Conservation (phyloP, 768 basidiomycete genomes). For the Coprinopsis strossmayeri region DNA sequence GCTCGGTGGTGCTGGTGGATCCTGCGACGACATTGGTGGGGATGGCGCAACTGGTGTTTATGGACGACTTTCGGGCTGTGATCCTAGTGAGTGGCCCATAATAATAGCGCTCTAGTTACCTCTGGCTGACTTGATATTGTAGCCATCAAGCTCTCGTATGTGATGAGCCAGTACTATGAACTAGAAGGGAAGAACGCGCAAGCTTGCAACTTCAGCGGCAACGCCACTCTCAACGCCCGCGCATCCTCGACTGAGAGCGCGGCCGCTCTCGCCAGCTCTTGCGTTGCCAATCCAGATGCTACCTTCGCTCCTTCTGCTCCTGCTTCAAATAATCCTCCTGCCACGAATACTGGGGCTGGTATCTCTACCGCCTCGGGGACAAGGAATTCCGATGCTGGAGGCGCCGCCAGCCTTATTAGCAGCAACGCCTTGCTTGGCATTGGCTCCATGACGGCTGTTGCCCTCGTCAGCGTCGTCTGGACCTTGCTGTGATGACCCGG, state of each 20-base stretch:
- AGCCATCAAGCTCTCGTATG: constrained; percentile 79
- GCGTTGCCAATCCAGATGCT: constrained; percentile 55
- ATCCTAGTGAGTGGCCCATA: constrained; percentile 51
- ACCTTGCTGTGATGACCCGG: no score
- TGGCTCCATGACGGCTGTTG: no score
- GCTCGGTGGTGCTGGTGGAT: constrained; percentile 57
- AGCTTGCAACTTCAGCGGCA: constrained; percentile 78
- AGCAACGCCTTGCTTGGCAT: no score
- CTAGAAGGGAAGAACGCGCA: constrained; percentile 45
- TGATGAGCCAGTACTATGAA: constrained; percentile 77
- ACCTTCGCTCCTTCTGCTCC: constrained; percentile 58
- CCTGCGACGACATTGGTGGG: constrained; percentile 45
- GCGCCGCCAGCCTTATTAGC: no score
- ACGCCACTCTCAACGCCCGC: constrained; percentile 64
- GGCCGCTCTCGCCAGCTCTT: constrained; percentile 55
- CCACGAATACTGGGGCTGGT: no score
- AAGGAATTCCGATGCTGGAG: no score
- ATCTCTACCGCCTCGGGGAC: no score
- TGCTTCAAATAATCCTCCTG: no score
- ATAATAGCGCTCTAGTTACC: neutral
- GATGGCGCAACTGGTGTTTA: constrained; percentile 73
- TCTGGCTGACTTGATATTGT: neutral
- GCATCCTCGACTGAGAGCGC: constrained; percentile 37
- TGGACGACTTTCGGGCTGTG: constrained; percentile 70
- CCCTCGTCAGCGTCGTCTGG: no score